Evolutionary conservation across 805 yeast genomes (phyloP).

Genomic region (Teunomyces aglyptinius): DNA sequence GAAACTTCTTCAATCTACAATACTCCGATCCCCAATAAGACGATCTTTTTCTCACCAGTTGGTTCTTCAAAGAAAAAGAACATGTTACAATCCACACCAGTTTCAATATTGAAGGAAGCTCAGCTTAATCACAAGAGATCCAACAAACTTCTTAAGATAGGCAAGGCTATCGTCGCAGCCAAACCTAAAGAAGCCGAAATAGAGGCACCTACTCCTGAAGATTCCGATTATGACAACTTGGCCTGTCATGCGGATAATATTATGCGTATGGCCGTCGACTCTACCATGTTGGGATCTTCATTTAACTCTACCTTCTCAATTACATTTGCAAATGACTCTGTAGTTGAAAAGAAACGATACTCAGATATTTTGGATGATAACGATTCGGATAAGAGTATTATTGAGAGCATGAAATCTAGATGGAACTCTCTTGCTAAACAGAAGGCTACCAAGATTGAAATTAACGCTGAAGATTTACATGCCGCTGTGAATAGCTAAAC

Average conservation of each 20-base stretch:
- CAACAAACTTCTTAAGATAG: slow-evolving; percentile 11
- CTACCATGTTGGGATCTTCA: slow-evolving; percentile 45
- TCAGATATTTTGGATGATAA: slow-evolving; percentile 16
- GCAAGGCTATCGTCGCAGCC: slow-evolving; percentile 2
- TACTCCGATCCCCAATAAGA: slow-evolving; percentile 28
- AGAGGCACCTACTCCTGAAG: slow-evolving; percentile 13
- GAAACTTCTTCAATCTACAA: slow-evolving; percentile 15
- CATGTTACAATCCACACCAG: slow-evolving; percentile 26
- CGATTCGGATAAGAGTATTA: slow-evolving; percentile 21
- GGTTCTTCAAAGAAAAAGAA: slow-evolving; percentile 17
- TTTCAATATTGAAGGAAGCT: slow-evolving; percentile 19
- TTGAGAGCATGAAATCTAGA: slow-evolving; percentile 15
- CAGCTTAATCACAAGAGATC: slow-evolving; percentile 14
- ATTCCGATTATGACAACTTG: slow-evolving; percentile 34
- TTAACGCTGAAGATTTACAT: slow-evolving; percentile 37
- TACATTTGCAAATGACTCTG: slow-evolving; percentile 34
- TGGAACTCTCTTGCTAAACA: slow-evolving; percentile 13
- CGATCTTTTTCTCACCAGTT: slow-evolving; percentile 28
- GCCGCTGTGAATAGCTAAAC: slow-evolving; percentile 24
- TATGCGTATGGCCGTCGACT: slow-evolving; percentile 46
- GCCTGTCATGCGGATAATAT: slow-evolving; percentile 48
- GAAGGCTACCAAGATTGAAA: slow-evolving; percentile 29
- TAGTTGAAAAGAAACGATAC: slow-evolving; percentile 16
- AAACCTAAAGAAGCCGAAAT: slow-evolving; percentile 5
- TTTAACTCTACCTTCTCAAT: slow-evolving; percentile 37